Evolutionary conservation across 2,329 filamentous ascomycete genomes (phyloP), one percentile per base, ranked within the genome.

Genomic region (Claviceps arundinis): DNA sequence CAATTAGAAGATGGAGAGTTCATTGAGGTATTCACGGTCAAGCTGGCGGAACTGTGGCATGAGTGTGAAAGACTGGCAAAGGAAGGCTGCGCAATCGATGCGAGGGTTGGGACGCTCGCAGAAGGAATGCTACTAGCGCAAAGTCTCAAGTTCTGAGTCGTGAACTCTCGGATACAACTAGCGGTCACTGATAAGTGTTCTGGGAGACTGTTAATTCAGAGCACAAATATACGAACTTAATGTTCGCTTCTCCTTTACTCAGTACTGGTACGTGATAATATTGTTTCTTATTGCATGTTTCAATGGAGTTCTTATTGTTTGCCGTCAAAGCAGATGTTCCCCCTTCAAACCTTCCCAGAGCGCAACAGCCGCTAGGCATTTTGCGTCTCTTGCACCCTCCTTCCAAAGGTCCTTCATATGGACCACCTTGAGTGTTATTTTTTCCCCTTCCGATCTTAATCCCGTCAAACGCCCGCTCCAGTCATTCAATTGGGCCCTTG

Each of bases 1-100:
- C 70, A 85, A 62, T 73, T 90, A 6, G 86, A 91, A 63, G 86
- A 89, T 26, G 84, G 81, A 56, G 87, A 91, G 68, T 90, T 89
- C 62, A 90, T 91, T 61, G 85, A 90, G 64, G 82, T 83, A 37
- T 90, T 91, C 60, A 79, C 77, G 8, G 74, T 88, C 7, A 82
- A 81, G 5, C 62, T 91, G 44, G 70, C 67, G 19, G 70, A 75
- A 14, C 65, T 91, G 41, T 89, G 84, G 70, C 74, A 74, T 0
- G 81, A 85, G 62, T 82, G 82, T 62, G 80, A 80, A 64, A 75
- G 66, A 56, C 71, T 89, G 1, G 85, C 89, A 62, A 69, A 70
- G 2, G 72, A 88, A 56, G 87, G 87, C 0, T 89, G 79, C 65
- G 87, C 84, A 1, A 87, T 93, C 58, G 87, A 93, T 66, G 86